A percentile compares a stretch with the other conserved stretches of the same genome.
phyloP scores from a whole-genome alignment of 371 early-diverging fungal genomes.

The Apophysomyces variabilis region DNA sequence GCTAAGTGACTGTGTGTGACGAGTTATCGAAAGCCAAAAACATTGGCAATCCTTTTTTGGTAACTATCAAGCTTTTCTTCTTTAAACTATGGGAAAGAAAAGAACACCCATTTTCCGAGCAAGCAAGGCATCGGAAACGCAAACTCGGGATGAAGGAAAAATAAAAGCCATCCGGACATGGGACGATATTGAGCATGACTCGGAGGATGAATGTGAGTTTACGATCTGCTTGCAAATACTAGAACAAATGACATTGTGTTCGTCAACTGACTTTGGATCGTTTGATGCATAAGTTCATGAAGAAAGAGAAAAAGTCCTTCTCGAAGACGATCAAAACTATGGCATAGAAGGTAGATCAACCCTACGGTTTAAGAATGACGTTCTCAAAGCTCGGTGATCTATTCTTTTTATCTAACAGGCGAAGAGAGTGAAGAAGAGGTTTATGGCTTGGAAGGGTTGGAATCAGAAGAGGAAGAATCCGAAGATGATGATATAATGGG shows the following conservation, averaged over 20 bases:
- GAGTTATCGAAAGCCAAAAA: not conserved
- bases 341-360: slow-evolving; percentile 36
- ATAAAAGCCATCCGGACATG: slow-evolving; percentile 72
- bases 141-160: slow-evolving; percentile 26
- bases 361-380: not conserved
- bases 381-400: not conserved
- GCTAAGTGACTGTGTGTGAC: not conserved
- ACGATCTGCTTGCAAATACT: not conserved
- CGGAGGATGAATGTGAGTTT: slow-evolving; percentile 78
- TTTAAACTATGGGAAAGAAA: slow-evolving; percentile 46
- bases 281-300: slow-evolving; percentile 51
- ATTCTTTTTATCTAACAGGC: slow-evolving; percentile 18
- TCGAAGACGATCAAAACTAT: slow-evolving; percentile 53
- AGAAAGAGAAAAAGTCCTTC: slow-evolving; percentile 56
- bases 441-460: slow-evolving; percentile 62
- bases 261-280: not conserved
- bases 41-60: not conserved
- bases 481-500: slow-evolving; percentile 30
- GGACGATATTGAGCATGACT: slow-evolving; percentile 83
- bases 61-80: not conserved
- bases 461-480: slow-evolving; percentile 47
- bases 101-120: slow-evolving; percentile 45
- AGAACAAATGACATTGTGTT: not conserved
- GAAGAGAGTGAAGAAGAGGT: slow-evolving; percentile 66
- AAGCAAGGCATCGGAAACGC: slow-evolving; percentile 15